Evolutionary conservation across 129 eudicot genomes (phyloP).

Genomic region (Ambrosia artemisiifolia): DNA sequence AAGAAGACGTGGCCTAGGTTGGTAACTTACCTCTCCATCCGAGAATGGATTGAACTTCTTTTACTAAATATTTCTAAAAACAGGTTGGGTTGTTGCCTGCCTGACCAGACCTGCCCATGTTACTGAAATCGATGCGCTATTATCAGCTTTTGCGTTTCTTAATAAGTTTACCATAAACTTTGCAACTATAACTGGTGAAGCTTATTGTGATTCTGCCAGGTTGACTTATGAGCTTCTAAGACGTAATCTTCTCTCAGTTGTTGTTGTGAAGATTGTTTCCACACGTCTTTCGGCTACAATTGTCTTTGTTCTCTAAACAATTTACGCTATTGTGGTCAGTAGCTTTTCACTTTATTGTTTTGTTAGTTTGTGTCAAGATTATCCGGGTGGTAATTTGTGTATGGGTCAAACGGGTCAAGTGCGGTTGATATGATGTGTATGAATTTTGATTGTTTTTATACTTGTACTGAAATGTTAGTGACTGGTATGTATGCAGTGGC

Average conservation of each 20-base stretch:
- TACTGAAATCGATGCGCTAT: slow-evolving; percentile 67
- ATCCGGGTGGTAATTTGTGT: not conserved
- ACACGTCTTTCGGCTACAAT: slow-evolving; percentile 71
- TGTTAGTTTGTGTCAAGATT: not conserved
- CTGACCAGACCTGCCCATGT: too few species aligned
- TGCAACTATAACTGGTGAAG: slow-evolving; percentile 95
- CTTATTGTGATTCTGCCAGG: slow-evolving; percentile 84
- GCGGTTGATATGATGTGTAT: not conserved
- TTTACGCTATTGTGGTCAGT: slow-evolving; percentile 87
- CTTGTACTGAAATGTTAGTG: not conserved
- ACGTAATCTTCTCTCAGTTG: slow-evolving; percentile 86
- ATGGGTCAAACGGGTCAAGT: not conserved
- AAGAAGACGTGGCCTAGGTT: too few species aligned
- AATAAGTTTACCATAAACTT: slow-evolving; percentile 92
- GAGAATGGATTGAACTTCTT: too few species aligned
- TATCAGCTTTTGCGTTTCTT: slow-evolving; percentile 72
- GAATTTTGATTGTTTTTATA: not conserved
- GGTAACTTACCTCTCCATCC: too few species aligned
- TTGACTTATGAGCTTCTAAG: slow-evolving; percentile 84
- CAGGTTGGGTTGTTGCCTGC: too few species aligned
- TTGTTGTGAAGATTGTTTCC: slow-evolving; percentile 82
- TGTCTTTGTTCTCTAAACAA: slow-evolving; percentile 64
- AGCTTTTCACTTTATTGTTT: not conserved
- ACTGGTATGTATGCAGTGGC: slow-evolving; percentile 39
- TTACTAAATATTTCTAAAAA: too few species aligned